Percentiles rank a stretch among this genome's conserved stretches.
Conservation (phyloP, 2,329 filamentous ascomycete genomes). For the Sclerotinia minor region DNA sequence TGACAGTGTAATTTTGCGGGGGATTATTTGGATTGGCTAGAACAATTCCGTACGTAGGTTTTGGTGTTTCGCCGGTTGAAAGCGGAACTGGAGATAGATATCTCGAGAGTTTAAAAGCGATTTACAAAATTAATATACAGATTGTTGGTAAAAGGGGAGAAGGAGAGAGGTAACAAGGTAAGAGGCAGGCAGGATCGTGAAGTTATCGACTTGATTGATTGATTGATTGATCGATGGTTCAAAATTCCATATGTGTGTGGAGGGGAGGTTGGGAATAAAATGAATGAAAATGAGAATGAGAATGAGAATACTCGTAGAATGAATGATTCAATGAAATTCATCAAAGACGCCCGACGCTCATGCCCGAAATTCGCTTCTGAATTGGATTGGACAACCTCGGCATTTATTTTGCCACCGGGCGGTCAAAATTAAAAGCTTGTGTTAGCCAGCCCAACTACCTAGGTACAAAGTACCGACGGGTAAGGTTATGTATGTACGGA, state of each 20-base stretch:
- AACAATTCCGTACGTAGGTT: not conserved
- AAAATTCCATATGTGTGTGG: conserved; percentile 14
- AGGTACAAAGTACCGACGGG: no score
- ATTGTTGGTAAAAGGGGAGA: not conserved
- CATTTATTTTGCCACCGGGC: conserved; percentile 12
- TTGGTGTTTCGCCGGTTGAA: not conserved
- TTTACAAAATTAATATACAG: not conserved
- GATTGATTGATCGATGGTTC: not conserved
- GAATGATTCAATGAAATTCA: not conserved
- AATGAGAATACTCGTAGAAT: no score
- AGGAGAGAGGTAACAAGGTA: no score
- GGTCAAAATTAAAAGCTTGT: not conserved
- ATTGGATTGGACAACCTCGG: conserved; percentile 10
- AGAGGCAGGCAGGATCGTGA: not conserved
- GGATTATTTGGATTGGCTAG: conserved; percentile 1
- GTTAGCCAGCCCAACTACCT: no score
- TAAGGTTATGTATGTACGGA: no score
- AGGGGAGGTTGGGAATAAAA: not conserved
- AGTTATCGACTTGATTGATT: not conserved
- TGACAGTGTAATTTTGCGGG: conserved; percentile 15
- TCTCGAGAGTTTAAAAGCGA: not conserved
- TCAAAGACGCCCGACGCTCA: conserved; percentile 7
- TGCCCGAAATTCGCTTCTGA: not conserved
- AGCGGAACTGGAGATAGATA: not conserved
- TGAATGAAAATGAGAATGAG: not conserved